Evolutionary conservation across 2,329 filamentous ascomycete species (phyloP), one percentile per base, ranked within the genome.

Genomic region (Ploettnerulaceae sp.): DNA sequence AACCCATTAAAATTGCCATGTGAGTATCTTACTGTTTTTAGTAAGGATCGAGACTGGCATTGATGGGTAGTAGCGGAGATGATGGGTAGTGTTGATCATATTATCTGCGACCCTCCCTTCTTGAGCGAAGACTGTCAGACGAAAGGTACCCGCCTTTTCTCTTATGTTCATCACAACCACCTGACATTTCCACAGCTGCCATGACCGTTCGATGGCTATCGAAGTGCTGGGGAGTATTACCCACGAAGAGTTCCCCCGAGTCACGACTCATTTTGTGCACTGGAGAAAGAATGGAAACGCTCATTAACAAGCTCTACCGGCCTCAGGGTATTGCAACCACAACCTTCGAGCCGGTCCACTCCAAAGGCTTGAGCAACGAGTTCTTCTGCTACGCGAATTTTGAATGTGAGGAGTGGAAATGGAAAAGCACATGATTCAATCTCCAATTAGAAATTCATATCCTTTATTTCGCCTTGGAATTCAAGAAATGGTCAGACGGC

Each of bases 341-440:
- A 0, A 78, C 75, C 1, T 89, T 82, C 61, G 77, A 82, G 58
- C 81, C 82, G 3, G 70, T 73, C 53, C 87, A 91, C 60, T 73
- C 77, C n/a, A 78, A 79, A 52, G 84, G 84, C 0, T 67, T 93
- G 49, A 86, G 84, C 65, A 93, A 93, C 60, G 84, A 89, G 65
- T 93, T 89, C 62, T 76, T 78, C 60, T 89, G 84, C 64, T 91
- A 88, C 60, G 79, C 86, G 18, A 90, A 87, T 61, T 90, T 87
- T 60, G 82, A 87, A 63, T 78, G 81, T 57, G 67, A 67, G 5
- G 65, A 64, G 4, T 79, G 77, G 74, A 66, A 62, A 33, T 76
- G 62, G 57, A 64, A 43, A 26, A 14, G 9, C 31, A 4, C 31
- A 33, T 33, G 5, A n/a, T 29, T 8, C 26, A 29, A n/a, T 15